phyloP scores from a whole-genome alignment of 2,329 filamentous ascomycete species.

The Clarireedia paspali region DNA sequence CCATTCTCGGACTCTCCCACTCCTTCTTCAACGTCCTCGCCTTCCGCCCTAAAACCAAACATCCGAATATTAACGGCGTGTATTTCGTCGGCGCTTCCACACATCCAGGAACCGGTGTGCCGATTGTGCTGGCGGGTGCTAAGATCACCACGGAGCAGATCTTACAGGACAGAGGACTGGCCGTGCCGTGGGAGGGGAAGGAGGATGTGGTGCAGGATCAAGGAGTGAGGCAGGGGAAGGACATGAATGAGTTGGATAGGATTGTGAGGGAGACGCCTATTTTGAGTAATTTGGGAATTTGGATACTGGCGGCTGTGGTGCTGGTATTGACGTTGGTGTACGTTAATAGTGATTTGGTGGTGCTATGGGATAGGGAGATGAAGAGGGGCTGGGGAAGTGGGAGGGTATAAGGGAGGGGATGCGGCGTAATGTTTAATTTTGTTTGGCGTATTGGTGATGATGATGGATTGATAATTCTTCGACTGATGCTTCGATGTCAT shows the following conservation, averaged over 20 bases:
- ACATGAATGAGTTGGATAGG: constrained; percentile 19
- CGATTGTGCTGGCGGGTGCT: constrained; percentile 62
- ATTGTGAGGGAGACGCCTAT: constrained; percentile 13
- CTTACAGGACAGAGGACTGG: constrained; percentile 26
- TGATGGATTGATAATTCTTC: too few species aligned
- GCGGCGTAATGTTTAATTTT: background rate
- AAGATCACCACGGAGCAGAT: constrained; percentile 53
- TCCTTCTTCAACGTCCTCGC: constrained; percentile 66
- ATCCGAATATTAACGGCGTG: constrained; percentile 36
- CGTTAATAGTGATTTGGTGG: constrained; percentile 15
- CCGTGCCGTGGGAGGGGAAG: constrained; percentile 19
- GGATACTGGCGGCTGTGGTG: constrained; percentile 13
- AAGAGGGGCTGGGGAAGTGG: constrained; percentile 18
- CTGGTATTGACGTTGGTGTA: constrained; percentile 12
- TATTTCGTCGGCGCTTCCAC: constrained; percentile 72
- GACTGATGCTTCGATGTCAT: too few species aligned
- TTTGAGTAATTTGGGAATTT: constrained; percentile 18
- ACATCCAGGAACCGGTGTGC: constrained; percentile 69
- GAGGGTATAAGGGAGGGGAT: constrained; percentile 1
- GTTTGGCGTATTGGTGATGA: background rate
- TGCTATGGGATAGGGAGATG: constrained; percentile 18
- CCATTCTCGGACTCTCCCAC: constrained; percentile 65
- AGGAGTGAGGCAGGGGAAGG: constrained; percentile 18
- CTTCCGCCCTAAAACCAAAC: constrained; percentile 52
- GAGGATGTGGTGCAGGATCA: constrained; percentile 10